phyloP scores from a whole-genome alignment of 352 stramenopile genomes.

The Phytophthora pseudosyringae region DNA sequence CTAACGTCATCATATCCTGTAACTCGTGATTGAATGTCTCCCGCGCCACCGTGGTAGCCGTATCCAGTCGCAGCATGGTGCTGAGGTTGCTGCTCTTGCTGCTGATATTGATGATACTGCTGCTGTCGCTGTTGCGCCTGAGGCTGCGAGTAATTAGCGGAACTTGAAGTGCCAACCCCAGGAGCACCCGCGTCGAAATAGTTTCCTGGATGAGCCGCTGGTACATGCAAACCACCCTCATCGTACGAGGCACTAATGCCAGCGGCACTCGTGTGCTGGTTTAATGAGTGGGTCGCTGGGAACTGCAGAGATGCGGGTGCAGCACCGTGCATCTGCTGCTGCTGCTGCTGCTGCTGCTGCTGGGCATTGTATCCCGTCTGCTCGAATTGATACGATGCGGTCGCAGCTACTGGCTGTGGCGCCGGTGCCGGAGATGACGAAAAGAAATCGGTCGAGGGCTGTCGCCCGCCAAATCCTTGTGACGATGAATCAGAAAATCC shows the following conservation, averaged over 20 bases:
- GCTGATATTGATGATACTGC: constrained; percentile 21
- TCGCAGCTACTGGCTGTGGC: constrained; percentile 29
- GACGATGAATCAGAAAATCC: constrained; percentile 33
- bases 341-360: constrained; percentile 18
- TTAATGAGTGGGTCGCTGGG: constrained; percentile 12
- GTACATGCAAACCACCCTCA: constrained; percentile 12
- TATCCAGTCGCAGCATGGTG: constrained; percentile 16
- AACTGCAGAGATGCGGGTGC: constrained; percentile 22
- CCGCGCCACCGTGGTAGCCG: constrained; percentile 10
- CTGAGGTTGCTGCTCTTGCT: constrained; percentile 23
- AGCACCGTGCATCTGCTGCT: constrained; percentile 10
- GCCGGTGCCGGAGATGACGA: constrained; percentile 26
- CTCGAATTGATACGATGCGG: constrained; percentile 21
- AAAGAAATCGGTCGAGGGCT: constrained; percentile 47
- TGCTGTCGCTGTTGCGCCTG: constrained; percentile 18
- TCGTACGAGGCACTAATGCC: constrained; percentile 7
- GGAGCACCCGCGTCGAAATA: constrained; percentile 23
- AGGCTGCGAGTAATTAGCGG: constrained; percentile 27
- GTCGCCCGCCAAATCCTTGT: constrained; percentile 16
- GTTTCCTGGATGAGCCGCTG: constrained; percentile 9
- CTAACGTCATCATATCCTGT: constrained; percentile 16
- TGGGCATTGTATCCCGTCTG: constrained; percentile 10
- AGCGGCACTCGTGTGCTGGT: constrained; percentile 8
- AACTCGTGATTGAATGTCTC: constrained; percentile 17
- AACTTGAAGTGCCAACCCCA: constrained; percentile 7